These are phyloP conservation scores for Eimeria sp. DNA, from an alignment of 169 alveolate genomes.

Conservation along the genomic window DNA sequence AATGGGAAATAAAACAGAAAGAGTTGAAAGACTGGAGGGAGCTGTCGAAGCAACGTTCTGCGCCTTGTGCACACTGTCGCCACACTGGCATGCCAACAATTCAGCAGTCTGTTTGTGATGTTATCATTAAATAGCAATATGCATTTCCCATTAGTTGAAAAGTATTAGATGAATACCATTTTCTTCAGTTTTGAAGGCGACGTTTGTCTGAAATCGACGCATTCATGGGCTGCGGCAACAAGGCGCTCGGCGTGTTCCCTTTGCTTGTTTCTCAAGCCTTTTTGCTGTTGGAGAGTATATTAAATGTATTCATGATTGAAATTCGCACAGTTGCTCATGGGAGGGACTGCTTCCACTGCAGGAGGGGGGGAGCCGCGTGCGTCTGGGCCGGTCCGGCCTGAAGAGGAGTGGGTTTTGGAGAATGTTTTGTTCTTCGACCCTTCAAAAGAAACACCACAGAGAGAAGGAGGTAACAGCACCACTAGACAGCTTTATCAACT, in stretches of 20 bases:
- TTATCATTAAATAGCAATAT: background rate
- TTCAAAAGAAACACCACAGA: background rate
- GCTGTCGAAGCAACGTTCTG: background rate
- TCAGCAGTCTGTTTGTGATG: background rate
- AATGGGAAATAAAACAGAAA: background rate
- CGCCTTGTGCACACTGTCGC: background rate
- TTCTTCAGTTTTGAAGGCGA: background rate
- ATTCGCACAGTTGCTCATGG: background rate
- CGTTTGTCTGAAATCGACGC: background rate
- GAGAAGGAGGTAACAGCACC: background rate
- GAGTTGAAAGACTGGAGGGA: background rate
- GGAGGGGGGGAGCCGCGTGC: conserved; percentile 14
- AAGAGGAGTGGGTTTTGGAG: conserved; percentile 69
- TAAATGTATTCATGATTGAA: background rate
- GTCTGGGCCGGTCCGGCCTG: background rate
- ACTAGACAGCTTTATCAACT: background rate
- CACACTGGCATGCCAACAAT: background rate
- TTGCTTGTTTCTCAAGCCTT: background rate
- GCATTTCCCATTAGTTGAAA: background rate
- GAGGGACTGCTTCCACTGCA: conserved; percentile 60
- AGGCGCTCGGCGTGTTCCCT: background rate
- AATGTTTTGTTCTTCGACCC: conserved; percentile 79
- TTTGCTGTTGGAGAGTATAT: background rate
- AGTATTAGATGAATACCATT: too few relatives aligned
- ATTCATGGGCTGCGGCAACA: background rate